Evolutionary conservation across 2,329 filamentous ascomycete species (phyloP), one percentile per base, ranked within the genome.

Genomic region (Diplodia corticola): DNA sequence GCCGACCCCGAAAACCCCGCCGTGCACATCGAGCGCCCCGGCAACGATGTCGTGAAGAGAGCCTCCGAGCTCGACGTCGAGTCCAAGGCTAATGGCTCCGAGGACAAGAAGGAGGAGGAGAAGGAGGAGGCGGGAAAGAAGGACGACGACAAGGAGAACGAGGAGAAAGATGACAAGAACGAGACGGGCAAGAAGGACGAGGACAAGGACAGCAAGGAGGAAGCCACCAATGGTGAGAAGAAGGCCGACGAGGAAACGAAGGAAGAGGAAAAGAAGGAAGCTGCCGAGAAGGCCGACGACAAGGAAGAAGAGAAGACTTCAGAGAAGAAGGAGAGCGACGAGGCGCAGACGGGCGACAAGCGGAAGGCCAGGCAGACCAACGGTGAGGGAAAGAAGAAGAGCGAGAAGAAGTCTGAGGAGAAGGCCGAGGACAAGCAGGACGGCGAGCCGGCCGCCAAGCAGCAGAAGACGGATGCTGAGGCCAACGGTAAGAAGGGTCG

Each of bases 21-120:
- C 35, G 84, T 89, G 5, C 83, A 84, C 69, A 77, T 89, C 70
- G 80, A 81, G 70, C 81, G 86, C 53, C 79, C 81, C 15, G 87
- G 87, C 55, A 88, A 89, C 71, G 87, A 89, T 73, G 86, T 89
- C 22, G 86, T 88, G 63, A 89, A 89, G 79, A 82, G 81, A 68
- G 85, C 86, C 13, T 84, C 81, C 50, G 87, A 89, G 76, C 78
- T 89, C 30, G 81, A 83, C 3, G 79, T 89, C 37, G 85, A 88
- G 66, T 73, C 83, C 70, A 77, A 77, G 70, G 74, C 74, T 48
- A 72, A 73, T 33, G 76, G 73, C 20, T 71, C 68, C 68, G 76
- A 73, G 70, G 69, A n/a, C n/a, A n/a, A 63, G 26, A 64, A 65
- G 51, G 37, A 51, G n/a, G 67, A 70, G 10, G 69, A 70, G 35